Conservation (phyloP, 805 yeast species). For the Candida yuanshanica region DNA sequence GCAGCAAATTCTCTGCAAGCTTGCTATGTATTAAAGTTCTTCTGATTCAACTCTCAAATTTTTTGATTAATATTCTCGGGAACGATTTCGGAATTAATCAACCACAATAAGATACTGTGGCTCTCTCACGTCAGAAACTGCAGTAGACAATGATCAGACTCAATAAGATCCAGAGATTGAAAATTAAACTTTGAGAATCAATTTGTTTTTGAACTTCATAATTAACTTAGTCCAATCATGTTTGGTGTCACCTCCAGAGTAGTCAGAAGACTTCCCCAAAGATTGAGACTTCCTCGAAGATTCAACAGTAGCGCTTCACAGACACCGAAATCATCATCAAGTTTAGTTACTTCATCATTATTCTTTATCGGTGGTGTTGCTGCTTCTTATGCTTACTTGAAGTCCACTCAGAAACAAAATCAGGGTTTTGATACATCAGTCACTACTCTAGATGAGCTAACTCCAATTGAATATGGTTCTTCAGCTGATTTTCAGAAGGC, state of each 20-base stretch:
- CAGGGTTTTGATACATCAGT: constrained; percentile 18
- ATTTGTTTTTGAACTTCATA: not conserved
- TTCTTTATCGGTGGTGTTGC: constrained; percentile 16
- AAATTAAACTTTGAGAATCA: too few relatives aligned
- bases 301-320: constrained; percentile 1
- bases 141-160: too few relatives aligned
- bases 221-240: not conserved
- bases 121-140: not conserved
- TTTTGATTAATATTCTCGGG: too few relatives aligned
- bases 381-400: constrained; percentile 9
- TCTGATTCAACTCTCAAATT: too few relatives aligned
- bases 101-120: not conserved
- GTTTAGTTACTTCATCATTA: constrained; percentile 3
- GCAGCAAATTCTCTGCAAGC: not conserved
- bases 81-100: not conserved
- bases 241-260: not conserved
- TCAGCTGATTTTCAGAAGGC: constrained; percentile 34
- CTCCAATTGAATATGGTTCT: constrained; percentile 37
- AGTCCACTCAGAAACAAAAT: not conserved
- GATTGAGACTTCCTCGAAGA: not conserved
- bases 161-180: too few relatives aligned
- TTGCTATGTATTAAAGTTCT: too few relatives aligned
- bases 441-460: constrained; percentile 30
- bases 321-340: not conserved
- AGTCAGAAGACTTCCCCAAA: not conserved